Percentiles rank a stretch among this genome's conserved stretches.
These are phyloP conservation scores for Cryptococcus wingfieldii DNA, from an alignment of 1,284 basidiomycete species.

Conservation along the genomic window DNA sequence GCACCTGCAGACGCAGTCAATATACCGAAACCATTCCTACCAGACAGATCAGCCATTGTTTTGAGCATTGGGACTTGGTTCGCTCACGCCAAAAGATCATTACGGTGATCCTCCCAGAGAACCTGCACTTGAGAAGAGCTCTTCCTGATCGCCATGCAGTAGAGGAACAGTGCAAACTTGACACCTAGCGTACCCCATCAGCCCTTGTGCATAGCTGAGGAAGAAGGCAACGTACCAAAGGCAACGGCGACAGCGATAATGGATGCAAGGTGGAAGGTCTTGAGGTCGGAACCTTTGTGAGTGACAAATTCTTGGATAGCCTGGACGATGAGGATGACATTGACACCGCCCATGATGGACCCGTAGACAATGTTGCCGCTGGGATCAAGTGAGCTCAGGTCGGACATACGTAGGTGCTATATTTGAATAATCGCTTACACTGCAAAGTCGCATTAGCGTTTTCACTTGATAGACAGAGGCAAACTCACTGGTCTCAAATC, in stretches of 20 bases:
- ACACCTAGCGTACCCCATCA: slow-evolving; percentile 54
- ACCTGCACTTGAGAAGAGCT: slow-evolving; percentile 86
- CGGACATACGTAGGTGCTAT: neutral
- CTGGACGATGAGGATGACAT: slow-evolving; percentile 56
- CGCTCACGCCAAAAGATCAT: slow-evolving; percentile 72
- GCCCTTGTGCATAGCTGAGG: too few relatives aligned
- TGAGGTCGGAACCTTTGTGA: slow-evolving; percentile 56
- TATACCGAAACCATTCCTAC: slow-evolving; percentile 61
- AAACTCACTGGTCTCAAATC: slow-evolving; percentile 71
- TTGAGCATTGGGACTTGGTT: too few relatives aligned
- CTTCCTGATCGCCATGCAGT: slow-evolving; percentile 72
- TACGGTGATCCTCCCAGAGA: slow-evolving; percentile 92
- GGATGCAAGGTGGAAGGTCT: slow-evolving; percentile 73
- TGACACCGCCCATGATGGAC: slow-evolving; percentile 50
- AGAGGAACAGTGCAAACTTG: slow-evolving; percentile 81
- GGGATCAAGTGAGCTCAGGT: neutral
- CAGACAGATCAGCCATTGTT: neutral
- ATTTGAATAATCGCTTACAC: slow-evolving; percentile 15
- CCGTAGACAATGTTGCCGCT: slow-evolving; percentile 60
- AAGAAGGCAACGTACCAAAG: slow-evolving; percentile 55
- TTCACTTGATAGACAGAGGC: neutral
- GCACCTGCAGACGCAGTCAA: slow-evolving; percentile 87
- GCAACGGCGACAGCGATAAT: slow-evolving; percentile 77
- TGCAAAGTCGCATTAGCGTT: neutral
- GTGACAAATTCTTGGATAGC: slow-evolving; percentile 67